Conservation (phyloP, 352 stramenopile species). For the Globisporangium lucens region DNA sequence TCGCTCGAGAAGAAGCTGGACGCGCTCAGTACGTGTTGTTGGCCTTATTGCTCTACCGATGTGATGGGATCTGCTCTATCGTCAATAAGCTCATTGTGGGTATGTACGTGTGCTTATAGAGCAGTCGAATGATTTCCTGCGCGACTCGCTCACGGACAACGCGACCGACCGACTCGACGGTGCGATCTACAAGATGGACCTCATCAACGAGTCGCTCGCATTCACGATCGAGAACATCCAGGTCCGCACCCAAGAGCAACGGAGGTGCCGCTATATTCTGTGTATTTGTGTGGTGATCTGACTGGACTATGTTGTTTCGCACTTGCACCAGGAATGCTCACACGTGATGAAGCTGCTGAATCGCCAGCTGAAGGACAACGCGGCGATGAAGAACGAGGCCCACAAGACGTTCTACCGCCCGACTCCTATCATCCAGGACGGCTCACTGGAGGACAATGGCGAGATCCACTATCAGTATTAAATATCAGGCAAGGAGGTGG, state of each 20-base stretch:
- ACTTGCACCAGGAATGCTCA: conserved; percentile 37
- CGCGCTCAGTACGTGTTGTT: conserved; percentile 24
- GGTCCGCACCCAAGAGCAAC: not conserved
- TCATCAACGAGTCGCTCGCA: conserved; percentile 77
- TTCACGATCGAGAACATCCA: conserved; percentile 83
- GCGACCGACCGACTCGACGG: conserved; percentile 36
- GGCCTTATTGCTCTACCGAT: not conserved
- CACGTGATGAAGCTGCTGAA: conserved; percentile 73
- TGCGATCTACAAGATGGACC: conserved; percentile 67
- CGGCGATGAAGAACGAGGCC: conserved; percentile 32
- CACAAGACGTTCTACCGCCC: conserved; percentile 30
- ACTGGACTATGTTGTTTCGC: not conserved
- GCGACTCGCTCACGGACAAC: conserved; percentile 28
- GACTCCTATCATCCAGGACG: conserved; percentile 19
- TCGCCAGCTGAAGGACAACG: conserved; percentile 59
- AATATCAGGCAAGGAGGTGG: too few species aligned
- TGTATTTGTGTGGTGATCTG: not conserved
- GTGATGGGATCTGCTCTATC: not conserved
- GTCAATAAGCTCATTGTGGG: not conserved
- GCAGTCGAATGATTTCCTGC: conserved; percentile 40
- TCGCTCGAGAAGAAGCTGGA: conserved; percentile 36
- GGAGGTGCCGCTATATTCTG: conserved; percentile 6
- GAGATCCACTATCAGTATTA: conserved; percentile 15
- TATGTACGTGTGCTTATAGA: conserved; percentile 21
- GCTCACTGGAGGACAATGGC: not conserved